These are phyloP conservation scores for Arabis alpina DNA, from an alignment of 345 rosid species.

Conservation along the genomic window DNA sequence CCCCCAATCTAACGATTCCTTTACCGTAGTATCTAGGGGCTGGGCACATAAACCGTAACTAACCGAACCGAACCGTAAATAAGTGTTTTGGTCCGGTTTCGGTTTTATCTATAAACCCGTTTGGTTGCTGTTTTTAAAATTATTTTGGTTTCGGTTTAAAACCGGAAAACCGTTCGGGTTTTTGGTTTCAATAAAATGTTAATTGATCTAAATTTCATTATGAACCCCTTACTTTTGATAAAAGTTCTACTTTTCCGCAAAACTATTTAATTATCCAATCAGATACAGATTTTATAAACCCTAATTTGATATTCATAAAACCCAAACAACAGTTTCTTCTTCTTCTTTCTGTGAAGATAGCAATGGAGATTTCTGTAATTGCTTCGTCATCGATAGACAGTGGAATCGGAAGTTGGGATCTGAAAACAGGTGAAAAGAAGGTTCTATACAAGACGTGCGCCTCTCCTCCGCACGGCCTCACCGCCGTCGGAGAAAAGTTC, in stretches of 20 bases:
- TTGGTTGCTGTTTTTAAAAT: too few species aligned
- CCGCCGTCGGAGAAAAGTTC: conserved; percentile 62
- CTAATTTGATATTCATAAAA: conserved; percentile 26
- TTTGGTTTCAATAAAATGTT: neutral
- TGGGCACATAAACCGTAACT: too few species aligned
- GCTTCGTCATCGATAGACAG: conserved; percentile 75
- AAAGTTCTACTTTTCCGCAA: neutral
- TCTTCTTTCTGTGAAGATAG: neutral
- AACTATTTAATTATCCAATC: neutral
- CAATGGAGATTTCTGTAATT: conserved; percentile 52
- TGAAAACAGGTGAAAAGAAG: conserved; percentile 59
- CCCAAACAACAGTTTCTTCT: neutral
- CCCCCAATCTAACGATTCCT: conserved; percentile 34
- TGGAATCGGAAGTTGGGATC: conserved; percentile 85
- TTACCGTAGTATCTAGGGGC: neutral
- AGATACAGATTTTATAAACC: conserved; percentile 28
- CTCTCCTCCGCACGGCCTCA: conserved; percentile 70
- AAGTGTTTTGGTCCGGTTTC: too few species aligned
- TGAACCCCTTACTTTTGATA: neutral
- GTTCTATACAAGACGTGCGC: conserved; percentile 74
- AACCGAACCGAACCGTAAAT: too few species aligned
- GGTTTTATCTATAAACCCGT: too few species aligned
- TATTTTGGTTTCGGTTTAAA: too few species aligned
- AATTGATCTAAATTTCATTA: neutral
- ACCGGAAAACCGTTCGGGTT: too few species aligned